These are phyloP conservation scores for Diatrype stigma DNA, from an alignment of 2,329 filamentous ascomycete genomes.

Conservation along the genomic window DNA sequence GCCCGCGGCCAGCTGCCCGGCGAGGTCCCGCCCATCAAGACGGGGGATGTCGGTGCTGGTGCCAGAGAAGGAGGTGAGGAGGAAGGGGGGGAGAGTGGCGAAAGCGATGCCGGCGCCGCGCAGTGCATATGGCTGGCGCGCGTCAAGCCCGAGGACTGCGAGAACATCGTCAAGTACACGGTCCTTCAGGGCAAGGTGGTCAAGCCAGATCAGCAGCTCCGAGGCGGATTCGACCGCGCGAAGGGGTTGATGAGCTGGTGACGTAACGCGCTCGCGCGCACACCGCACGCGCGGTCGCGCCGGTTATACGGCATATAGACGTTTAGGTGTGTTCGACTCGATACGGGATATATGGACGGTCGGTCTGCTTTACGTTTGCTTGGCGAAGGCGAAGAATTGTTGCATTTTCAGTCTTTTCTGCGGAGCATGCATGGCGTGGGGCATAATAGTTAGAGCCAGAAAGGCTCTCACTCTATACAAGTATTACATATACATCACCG, in stretches of 20 bases:
- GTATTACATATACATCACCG: too few species aligned
- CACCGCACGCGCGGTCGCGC: too few species aligned
- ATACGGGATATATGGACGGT: too few species aligned
- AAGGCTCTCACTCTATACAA: too few species aligned
- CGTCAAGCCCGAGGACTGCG: conserved; percentile 81
- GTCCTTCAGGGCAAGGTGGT: conserved; percentile 90
- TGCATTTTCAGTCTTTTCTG: too few species aligned
- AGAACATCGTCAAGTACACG: conserved; percentile 86
- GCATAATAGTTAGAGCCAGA: too few species aligned
- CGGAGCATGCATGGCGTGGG: too few species aligned
- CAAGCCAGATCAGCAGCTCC: conserved; percentile 78
- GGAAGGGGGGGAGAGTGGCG: conserved; percentile 20
- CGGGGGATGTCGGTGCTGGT: conserved; percentile 25
- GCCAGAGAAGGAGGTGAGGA: conserved; percentile 15
- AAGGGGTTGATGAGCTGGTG: conserved; percentile 86
- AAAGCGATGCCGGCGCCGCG: conserved; percentile 55
- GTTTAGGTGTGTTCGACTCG: too few species aligned
- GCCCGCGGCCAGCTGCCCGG: conserved; percentile 31
- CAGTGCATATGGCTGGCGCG: conserved; percentile 93
- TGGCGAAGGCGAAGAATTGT: too few species aligned
- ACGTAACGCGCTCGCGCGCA: conserved; percentile 1
- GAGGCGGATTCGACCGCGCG: conserved; percentile 84
- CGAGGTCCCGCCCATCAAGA: conserved; percentile 24
- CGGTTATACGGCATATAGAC: too few species aligned
- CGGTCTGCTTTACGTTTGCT: too few species aligned